A percentile compares a stretch with the other conserved stretches of the same genome.
phyloP scores from a whole-genome alignment of 805 yeast genomes.

The Lachancea cidri region DNA sequence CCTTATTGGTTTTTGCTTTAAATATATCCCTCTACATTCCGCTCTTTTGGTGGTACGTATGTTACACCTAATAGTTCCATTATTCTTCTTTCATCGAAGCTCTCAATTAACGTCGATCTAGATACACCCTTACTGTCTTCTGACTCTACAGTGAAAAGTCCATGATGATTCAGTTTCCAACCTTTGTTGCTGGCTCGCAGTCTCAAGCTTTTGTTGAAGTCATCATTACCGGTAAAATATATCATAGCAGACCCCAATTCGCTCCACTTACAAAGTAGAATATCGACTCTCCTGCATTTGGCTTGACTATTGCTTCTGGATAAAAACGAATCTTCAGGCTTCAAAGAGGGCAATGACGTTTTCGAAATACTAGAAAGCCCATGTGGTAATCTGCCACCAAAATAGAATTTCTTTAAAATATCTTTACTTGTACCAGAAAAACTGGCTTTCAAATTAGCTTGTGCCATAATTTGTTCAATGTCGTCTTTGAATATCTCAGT shows the following conservation, averaged over 20 bases:
- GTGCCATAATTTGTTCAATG: constrained; percentile 1
- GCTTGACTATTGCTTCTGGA: constrained; percentile 1
- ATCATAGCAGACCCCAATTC: constrained; percentile 30
- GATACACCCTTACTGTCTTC: background rate
- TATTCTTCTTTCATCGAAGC: constrained; percentile 24
- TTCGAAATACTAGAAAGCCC: background rate
- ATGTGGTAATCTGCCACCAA: constrained; percentile 4
- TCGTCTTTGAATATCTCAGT: constrained; percentile 3
- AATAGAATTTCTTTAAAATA: constrained; percentile 9
- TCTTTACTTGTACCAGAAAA: constrained; percentile 3
- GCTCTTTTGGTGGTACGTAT: constrained; percentile 15
- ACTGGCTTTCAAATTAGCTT: background rate
- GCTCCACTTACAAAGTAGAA: constrained; percentile 28
- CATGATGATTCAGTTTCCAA: constrained; percentile 28
- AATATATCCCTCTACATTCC: constrained; percentile 10
- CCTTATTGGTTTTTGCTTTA: too few species aligned
- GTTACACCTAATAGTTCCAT: constrained; percentile 22
- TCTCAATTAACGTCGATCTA: constrained; percentile 15
- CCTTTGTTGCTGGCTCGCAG: constrained; percentile 24
- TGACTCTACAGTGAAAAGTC: constrained; percentile 14
- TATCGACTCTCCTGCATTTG: constrained; percentile 30
- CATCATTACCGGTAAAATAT: constrained; percentile 32
- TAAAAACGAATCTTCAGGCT: constrained; percentile 3
- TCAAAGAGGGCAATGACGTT: background rate
- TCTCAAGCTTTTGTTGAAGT: constrained; percentile 29